A percentile compares a stretch with the other conserved stretches of the same genome.
phyloP scores from a whole-genome alignment of 176 grass and related monocot genomes.

The Oryza glaberrima region DNA sequence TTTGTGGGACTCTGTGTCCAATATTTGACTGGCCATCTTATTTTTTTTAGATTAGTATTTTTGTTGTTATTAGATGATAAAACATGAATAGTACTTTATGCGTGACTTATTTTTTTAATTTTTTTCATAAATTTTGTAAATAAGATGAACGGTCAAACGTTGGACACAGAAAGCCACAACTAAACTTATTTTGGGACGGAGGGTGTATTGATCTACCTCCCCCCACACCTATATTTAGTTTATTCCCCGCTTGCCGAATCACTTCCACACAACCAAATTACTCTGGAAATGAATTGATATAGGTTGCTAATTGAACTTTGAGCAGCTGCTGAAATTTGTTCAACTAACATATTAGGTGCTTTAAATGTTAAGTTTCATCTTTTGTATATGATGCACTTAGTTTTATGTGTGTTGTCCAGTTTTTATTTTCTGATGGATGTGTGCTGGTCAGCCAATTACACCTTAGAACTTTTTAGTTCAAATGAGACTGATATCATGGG shows the following conservation, averaged over 20 bases:
- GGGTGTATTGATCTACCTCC: background rate
- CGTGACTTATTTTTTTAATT: too few species aligned
- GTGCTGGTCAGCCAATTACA: background rate
- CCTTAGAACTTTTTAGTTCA: background rate
- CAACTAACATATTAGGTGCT: background rate
- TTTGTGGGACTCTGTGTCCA: too few species aligned
- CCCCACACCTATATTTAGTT: too few species aligned
- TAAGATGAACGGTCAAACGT: too few species aligned
- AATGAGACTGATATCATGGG: background rate
- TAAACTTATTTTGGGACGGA: too few species aligned
- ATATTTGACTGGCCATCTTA: too few species aligned
- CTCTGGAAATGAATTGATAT: background rate
- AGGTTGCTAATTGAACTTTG: background rate
- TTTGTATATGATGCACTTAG: background rate
- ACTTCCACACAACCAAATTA: background rate
- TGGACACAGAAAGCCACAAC: too few species aligned
- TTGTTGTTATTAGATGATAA: too few species aligned
- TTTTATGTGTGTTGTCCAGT: background rate
- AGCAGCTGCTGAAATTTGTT: background rate
- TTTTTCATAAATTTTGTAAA: too few species aligned
- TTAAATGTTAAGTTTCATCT: constrained; percentile 18
- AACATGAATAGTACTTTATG: too few species aligned
- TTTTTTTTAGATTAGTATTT: too few species aligned
- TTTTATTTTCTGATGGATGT: background rate
- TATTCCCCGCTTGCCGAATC: background rate